Percentiles rank a stretch among this genome's conserved stretches.
These are phyloP conservation scores for Ustilago bromivora DNA, from an alignment of 1,284 basidiomycete species.

Conservation along the genomic window DNA sequence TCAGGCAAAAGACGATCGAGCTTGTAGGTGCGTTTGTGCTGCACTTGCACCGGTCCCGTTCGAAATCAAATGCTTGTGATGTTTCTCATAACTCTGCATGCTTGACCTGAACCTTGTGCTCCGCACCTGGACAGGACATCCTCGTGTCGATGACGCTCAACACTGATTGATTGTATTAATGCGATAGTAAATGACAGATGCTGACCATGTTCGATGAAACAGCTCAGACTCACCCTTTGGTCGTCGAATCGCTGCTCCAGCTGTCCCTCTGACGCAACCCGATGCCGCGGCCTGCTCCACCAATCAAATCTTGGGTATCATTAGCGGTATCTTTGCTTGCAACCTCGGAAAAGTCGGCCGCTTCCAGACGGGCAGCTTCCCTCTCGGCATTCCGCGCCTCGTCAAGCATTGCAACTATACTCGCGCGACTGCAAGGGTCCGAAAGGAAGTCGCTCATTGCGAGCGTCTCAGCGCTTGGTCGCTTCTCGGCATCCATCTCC, in stretches of 20 bases:
- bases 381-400: conserved; percentile 36
- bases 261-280: conserved; percentile 29
- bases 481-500: conserved; percentile 57
- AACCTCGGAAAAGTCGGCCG: not conserved
- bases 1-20: too few relatives aligned
- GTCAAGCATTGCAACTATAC: conserved; percentile 42
- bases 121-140: too few relatives aligned
- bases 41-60: too few relatives aligned
- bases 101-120: too few relatives aligned
- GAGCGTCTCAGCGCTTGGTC: conserved; percentile 57
- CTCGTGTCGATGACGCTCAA: too few relatives aligned
- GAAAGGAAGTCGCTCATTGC: conserved; percentile 53
- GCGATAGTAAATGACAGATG: not conserved
- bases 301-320: conserved; percentile 1
- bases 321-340: not conserved
- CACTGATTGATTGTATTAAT: not conserved
- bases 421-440: conserved; percentile 42
- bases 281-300: not conserved
- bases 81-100: too few relatives aligned
- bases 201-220: too few relatives aligned
- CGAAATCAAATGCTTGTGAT: too few relatives aligned
- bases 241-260: conserved; percentile 55
- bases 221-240: conserved; percentile 24
- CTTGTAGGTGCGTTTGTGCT: too few relatives aligned
- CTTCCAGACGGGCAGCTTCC: conserved; percentile 23